Conservation (phyloP, 805 yeast genomes). For the Wickerhamia fluorescens region DNA sequence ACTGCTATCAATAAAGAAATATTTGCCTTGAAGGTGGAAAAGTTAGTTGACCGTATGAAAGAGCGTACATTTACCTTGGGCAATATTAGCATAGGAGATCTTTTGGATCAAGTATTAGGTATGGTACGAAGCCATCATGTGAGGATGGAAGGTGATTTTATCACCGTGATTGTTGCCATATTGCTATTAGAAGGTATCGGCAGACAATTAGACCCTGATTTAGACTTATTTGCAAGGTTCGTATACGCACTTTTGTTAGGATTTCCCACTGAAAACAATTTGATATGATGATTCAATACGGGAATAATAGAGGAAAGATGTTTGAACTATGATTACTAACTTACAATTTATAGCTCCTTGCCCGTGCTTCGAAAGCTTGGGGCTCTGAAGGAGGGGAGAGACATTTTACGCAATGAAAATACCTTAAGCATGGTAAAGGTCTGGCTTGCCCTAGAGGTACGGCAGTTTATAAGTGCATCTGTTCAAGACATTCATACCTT, state of each 20-base stretch:
- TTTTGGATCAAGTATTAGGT: conserved; percentile 74
- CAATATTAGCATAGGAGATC: conserved; percentile 84
- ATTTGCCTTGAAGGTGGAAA: conserved; percentile 82
- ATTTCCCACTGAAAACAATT: conserved; percentile 30
- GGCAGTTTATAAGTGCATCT: conserved; percentile 80
- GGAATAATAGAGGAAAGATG: background rate
- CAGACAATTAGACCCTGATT: conserved; percentile 83
- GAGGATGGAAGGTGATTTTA: conserved; percentile 94
- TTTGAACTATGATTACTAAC: too few species aligned
- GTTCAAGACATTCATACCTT: conserved; percentile 54
- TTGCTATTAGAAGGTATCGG: conserved; percentile 91
- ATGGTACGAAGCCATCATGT: conserved; percentile 96
- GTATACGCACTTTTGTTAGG: conserved; percentile 47
- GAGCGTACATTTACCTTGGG: conserved; percentile 89
- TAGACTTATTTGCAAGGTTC: conserved; percentile 94
- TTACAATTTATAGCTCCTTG: conserved; percentile 48
- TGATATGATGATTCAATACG: conserved; percentile 6
- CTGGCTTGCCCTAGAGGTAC: conserved; percentile 84
- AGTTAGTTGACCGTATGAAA: conserved; percentile 73
- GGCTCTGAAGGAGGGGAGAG: conserved; percentile 55
- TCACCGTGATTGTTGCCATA: conserved; percentile 92
- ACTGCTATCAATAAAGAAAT: conserved; percentile 79
- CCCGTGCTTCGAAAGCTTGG: conserved; percentile 83
- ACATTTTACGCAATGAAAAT: conserved; percentile 48
- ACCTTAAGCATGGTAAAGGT: conserved; percentile 79